phyloP scores from a whole-genome alignment of 78 protist genomes.

The Dictyostelium citrinum region DNA sequence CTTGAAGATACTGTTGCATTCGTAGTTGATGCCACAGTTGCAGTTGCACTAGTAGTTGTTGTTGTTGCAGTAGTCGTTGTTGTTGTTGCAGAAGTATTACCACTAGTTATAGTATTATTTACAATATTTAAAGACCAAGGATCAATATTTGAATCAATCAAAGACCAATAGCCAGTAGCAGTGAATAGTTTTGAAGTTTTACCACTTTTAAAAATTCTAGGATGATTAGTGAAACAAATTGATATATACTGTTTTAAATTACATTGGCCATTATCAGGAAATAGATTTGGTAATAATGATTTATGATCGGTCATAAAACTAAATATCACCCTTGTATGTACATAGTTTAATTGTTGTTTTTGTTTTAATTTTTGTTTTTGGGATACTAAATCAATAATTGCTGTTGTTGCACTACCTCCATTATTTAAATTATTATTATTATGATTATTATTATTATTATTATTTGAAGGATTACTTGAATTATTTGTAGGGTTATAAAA shows the following conservation, averaged over 20 bases:
- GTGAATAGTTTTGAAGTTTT: background rate
- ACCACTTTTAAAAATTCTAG: background rate
- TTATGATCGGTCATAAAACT: slow-evolving; percentile 9
- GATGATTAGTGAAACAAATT: background rate
- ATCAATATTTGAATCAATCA: background rate
- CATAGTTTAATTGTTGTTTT: background rate
- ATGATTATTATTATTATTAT: background rate
- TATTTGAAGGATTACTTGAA: background rate
- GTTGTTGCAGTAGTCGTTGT: background rate
- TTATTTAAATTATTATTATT: background rate
- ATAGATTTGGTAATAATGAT: slow-evolving; percentile 2
- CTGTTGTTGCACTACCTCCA: background rate
- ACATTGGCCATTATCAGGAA: background rate
- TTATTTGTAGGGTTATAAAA: background rate
- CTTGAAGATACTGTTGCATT: background rate
- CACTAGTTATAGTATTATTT: background rate
- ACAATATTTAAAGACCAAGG: background rate
- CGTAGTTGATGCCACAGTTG: background rate
- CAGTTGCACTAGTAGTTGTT: background rate
- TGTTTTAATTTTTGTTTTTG: background rate
- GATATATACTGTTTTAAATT: background rate
- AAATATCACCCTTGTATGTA: background rate
- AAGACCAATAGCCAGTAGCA: background rate
- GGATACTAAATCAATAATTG: background rate
- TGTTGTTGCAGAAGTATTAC: background rate